Base-by-base conservation (phyloP, 116 monocot genomes). In the Phalaenopsis hybrid region DNA sequence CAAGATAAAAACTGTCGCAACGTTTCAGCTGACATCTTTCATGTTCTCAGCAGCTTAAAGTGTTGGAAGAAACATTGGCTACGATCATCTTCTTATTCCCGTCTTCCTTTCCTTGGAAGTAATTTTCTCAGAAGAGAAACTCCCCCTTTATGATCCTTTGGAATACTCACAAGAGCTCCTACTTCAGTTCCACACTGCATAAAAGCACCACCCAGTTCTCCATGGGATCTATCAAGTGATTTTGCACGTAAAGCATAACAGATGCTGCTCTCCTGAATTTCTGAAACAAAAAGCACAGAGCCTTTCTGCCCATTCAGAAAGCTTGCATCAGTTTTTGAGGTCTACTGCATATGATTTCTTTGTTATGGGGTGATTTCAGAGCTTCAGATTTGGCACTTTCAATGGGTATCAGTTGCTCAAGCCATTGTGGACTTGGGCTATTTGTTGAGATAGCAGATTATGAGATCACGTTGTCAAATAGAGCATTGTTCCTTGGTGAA, bases 401-500 rank as follows among this genome's bases (percentile, higher is more conserved):
- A 46, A 86, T 85, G 15, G 78, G 61, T 79, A 76, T 80, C 80
- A 88, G 81, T 31, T 89, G 84, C 51, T 82, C 87, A 46, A 84
- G 80, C 73, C 83, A 70, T 4, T 59, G 55, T 17, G 79, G 76
- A 5, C 28, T 80, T 6, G 8, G 81, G 73, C 75, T 80, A 10
- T 41, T 57, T 81, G 51, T 82, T 8, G 49, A 48, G 18, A 77
- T 65, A 13, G 70, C 17, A 45, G 86, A 75, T 2, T 81, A 76
- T 21, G 79, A 49, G 74, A 87, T 80, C 50, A 88, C 85, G 44
- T 91, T 85, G 76, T 90, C 89, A 10, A 89, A 85, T 2, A 90
- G 83, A 55, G 79, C 10, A 65, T 90, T 88, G 37, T 91, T 90
- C 74, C 41, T 92, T 67, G 92, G 95, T 9, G 92, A 85, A 81